phyloP scores from a whole-genome alignment of 1,139 yeast species.

The Hemisphaericaspora xylanilytica region DNA sequence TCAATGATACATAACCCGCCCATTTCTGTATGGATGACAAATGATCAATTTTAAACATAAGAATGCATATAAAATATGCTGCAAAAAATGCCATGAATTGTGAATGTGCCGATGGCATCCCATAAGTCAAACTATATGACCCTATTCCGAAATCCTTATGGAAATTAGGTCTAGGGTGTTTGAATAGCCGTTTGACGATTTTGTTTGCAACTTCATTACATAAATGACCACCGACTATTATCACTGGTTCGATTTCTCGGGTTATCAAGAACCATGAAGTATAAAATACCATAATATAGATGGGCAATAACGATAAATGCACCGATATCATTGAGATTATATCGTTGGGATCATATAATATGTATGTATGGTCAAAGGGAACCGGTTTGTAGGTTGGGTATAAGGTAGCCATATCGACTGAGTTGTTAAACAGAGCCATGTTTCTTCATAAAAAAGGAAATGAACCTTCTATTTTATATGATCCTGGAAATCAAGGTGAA shows the following conservation, averaged over 20 bases:
- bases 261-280: slow-evolving; percentile 80
- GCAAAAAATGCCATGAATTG: slow-evolving; percentile 91
- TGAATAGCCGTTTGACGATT: slow-evolving; percentile 58
- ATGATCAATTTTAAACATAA: slow-evolving; percentile 28
- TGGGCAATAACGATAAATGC: slow-evolving; percentile 78
- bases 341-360: slow-evolving; percentile 72
- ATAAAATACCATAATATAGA: slow-evolving; percentile 73
- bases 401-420: slow-evolving; percentile 1
- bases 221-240: slow-evolving; percentile 85
- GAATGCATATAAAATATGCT: slow-evolving; percentile 54
- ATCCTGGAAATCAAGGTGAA: too few relatives aligned
- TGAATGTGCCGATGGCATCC: slow-evolving; percentile 97
- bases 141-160: slow-evolving; percentile 51
- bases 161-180: slow-evolving; percentile 73
- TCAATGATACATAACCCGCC: slow-evolving; percentile 23
- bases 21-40: slow-evolving; percentile 21
- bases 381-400: slow-evolving; percentile 26
- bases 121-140: slow-evolving; percentile 61
- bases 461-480: too few relatives aligned
- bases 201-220: slow-evolving; percentile 72
- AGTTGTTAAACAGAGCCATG: slow-evolving; percentile 2
- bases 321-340: slow-evolving; percentile 61
- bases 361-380: slow-evolving; percentile 71
- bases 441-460: too few relatives aligned
- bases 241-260: slow-evolving; percentile 81